phyloP scores from a whole-genome alignment of 768 basidiomycete genomes.

The Roridomyces roridus region DNA sequence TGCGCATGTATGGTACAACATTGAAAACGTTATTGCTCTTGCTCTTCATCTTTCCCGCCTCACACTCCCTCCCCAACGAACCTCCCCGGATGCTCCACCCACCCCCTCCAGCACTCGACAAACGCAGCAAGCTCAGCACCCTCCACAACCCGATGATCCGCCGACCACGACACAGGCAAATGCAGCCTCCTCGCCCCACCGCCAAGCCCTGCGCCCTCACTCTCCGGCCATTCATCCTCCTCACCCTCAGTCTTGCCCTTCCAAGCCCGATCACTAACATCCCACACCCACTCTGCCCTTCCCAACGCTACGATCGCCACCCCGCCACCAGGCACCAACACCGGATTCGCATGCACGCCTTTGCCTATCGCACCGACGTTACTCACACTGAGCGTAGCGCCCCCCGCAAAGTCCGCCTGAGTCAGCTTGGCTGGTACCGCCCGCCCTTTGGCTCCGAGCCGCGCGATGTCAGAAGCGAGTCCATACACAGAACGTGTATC shows the following conservation, averaged over 20 bases:
- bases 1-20: no score
- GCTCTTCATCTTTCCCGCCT: no score
- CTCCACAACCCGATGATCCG: constrained; percentile 87
- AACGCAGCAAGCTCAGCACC: constrained; percentile 91
- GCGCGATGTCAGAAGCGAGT: constrained; percentile 65
- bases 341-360: constrained; percentile 73
- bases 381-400: constrained; percentile 81
- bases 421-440: constrained; percentile 71
- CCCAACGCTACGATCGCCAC: constrained; percentile 27
- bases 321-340: constrained; percentile 83
- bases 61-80: constrained; percentile 63
- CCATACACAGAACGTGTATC: constrained; percentile 63
- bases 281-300: constrained; percentile 24
- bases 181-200: constrained; percentile 15
- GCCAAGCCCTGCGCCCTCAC: constrained; percentile 29
- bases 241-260: constrained; percentile 7
- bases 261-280: constrained; percentile 10
- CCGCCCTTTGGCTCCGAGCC: constrained; percentile 68
- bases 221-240: constrained; percentile 21
- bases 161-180: constrained; percentile 79
- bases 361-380: constrained; percentile 84
- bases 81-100: constrained; percentile 77
- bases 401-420: constrained; percentile 70
- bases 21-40: no score
- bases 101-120: constrained; percentile 83